phyloP scores from a whole-genome alignment of 192 early-diverging fungal species.

The Rhizophagus sp. region DNA sequence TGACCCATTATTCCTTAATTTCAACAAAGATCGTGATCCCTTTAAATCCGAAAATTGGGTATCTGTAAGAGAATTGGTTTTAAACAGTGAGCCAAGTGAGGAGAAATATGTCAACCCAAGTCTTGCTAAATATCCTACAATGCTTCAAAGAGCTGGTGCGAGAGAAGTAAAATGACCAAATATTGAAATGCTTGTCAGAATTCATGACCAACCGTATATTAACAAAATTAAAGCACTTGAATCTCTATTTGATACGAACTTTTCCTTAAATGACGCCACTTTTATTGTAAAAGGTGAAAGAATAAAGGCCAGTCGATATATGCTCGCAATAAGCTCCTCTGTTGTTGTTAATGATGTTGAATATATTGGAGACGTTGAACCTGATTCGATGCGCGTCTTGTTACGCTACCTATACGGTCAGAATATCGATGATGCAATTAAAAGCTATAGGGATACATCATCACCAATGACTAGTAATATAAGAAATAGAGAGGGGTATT shows the following conservation, averaged over 20 bases:
- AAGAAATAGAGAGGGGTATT: too few relatives aligned
- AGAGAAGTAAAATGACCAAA: background rate
- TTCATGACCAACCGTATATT: background rate
- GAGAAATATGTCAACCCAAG: background rate
- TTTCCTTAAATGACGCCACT: background rate
- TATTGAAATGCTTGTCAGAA: background rate
- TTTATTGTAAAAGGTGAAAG: constrained; percentile 7
- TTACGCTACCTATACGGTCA: constrained; percentile 17
- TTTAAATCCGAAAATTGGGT: constrained; percentile 5
- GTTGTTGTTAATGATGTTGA: background rate
- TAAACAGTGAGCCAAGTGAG: background rate
- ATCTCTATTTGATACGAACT: background rate
- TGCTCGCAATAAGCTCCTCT: background rate
- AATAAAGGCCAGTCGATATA: constrained; percentile 4
- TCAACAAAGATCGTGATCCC: background rate
- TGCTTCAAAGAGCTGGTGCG: background rate
- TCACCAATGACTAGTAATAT: too few relatives aligned
- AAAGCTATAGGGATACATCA: background rate
- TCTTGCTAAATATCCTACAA: background rate
- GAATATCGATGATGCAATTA: constrained; percentile 13
- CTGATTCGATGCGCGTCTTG: background rate
- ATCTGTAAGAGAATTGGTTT: background rate
- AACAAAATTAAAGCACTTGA: background rate
- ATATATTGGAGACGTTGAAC: background rate
- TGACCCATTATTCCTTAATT: constrained; percentile 14